Conservation (phyloP, 2,329 filamentous ascomycete species). For the Dothistroma pini region DNA sequence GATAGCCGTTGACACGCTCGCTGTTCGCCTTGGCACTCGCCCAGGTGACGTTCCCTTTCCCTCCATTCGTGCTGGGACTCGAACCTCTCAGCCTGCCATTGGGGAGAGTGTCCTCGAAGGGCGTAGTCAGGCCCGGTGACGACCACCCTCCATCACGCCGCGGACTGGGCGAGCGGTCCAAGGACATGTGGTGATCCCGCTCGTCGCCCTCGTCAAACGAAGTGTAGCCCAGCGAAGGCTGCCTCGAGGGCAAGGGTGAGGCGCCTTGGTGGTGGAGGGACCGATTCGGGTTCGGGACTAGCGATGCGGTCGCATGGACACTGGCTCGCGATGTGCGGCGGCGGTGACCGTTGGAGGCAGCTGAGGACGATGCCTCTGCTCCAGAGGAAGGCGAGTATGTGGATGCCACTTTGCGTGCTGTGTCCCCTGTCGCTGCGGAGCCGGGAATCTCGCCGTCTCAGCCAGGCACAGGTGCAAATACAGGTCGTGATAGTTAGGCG, state of each 20-base stretch:
- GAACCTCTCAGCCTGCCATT: constrained; percentile 64
- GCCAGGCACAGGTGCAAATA: background rate
- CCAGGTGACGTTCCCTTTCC: constrained; percentile 63
- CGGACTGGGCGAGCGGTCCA: constrained; percentile 85
- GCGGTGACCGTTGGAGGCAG: constrained; percentile 17
- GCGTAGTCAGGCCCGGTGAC: constrained; percentile 70
- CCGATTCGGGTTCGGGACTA: background rate
- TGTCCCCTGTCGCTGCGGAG: background rate
- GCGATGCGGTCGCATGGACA: constrained; percentile 13
- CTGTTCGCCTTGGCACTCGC: constrained; percentile 76
- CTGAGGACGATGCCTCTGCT: constrained; percentile 19
- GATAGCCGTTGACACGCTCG: constrained; percentile 66
- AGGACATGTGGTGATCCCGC: constrained; percentile 58
- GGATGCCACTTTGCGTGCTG: constrained; percentile 7
- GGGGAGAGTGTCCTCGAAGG: constrained; percentile 37
- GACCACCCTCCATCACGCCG: constrained; percentile 81
- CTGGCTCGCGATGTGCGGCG: constrained; percentile 19
- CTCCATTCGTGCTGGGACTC: constrained; percentile 43
- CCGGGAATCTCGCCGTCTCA: background rate
- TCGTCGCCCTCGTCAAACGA: constrained; percentile 26
- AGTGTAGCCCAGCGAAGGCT: constrained; percentile 19
- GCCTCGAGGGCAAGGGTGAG: constrained; percentile 9
- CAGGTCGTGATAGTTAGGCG: background rate
- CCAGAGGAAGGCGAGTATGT: constrained; percentile 15
- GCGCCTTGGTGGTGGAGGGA: background rate